A percentile compares a stretch with the other conserved stretches of the same genome.
Evolutionary conservation across 1,139 yeast species (phyloP).

Genomic region (Chernovozyma aurita): DNA sequence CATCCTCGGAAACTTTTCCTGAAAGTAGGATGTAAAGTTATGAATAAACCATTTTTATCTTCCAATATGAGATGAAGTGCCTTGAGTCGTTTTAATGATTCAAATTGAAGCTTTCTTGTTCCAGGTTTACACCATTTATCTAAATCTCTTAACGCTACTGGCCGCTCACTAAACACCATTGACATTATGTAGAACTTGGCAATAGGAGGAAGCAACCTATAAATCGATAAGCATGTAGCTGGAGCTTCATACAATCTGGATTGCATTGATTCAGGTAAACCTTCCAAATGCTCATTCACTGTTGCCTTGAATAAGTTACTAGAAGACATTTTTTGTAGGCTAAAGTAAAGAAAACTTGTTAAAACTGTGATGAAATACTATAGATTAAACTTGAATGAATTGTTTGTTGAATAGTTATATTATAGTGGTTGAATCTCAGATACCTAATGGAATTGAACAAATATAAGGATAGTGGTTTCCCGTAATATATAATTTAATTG

Average conservation of each 20-base stretch:
- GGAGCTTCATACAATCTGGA: constrained; percentile 73
- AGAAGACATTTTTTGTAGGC: not conserved
- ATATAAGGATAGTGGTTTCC: too few species aligned
- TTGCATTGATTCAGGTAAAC: constrained; percentile 80
- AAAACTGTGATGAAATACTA: too few species aligned
- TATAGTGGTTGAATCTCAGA: too few species aligned
- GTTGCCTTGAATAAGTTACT: constrained; percentile 60
- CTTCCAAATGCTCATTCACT: constrained; percentile 86
- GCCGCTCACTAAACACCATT: constrained; percentile 76
- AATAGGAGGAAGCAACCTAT: constrained; percentile 78
- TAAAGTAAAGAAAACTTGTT: too few species aligned
- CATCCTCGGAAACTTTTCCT: constrained; percentile 75
- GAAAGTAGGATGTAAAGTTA: constrained; percentile 69
- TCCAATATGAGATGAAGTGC: constrained; percentile 75
- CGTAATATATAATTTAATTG: too few species aligned
- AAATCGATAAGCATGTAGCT: constrained; percentile 90
- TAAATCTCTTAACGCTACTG: constrained; percentile 62
- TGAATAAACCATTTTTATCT: constrained; percentile 46
- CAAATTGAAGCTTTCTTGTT: constrained; percentile 55
- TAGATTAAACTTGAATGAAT: too few species aligned
- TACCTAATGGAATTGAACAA: too few species aligned
- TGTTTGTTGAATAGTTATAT: too few species aligned
- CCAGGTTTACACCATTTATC: constrained; percentile 73
- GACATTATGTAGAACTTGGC: constrained; percentile 89
- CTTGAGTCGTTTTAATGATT: constrained; percentile 73